A percentile compares a stretch with the other conserved stretches of the same genome.
phyloP scores from a whole-genome alignment of 345 rosid genomes.

The Microthlaspi erraticum region DNA sequence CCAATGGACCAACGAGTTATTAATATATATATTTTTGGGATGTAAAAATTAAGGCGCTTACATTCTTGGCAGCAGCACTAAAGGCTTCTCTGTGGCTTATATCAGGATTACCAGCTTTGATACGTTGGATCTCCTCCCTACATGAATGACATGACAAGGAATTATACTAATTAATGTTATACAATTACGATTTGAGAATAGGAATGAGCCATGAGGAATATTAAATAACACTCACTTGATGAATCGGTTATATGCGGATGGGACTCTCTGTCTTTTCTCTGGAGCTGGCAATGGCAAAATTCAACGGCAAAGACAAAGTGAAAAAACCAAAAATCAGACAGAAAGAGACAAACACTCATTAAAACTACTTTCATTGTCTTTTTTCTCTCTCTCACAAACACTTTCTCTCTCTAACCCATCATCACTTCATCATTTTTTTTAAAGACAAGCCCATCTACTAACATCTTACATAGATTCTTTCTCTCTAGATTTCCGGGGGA shows the following conservation, averaged over 20 bases:
- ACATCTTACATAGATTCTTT: constrained; percentile 39
- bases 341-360: constrained; percentile 54
- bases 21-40: constrained; percentile 24
- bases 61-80: constrained; percentile 99
- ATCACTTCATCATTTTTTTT: constrained; percentile 64
- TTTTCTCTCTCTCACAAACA: constrained; percentile 47
- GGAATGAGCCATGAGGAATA: not conserved
- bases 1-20: not conserved
- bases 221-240: constrained; percentile 71
- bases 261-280: constrained; percentile 99
- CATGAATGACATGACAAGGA: constrained; percentile 22
- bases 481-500: constrained; percentile 65
- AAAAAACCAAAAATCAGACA: constrained; percentile 50
- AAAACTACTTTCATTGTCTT: constrained; percentile 48
- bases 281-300: constrained; percentile 75
- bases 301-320: constrained; percentile 52
- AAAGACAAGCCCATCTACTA: constrained; percentile 38
- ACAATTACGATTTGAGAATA: not conserved
- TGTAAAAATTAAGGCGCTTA: constrained; percentile 48
- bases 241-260: constrained; percentile 99
- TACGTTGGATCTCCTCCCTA: constrained; percentile 99
- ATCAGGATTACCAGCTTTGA: constrained; percentile 98
- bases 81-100: constrained; percentile 99
- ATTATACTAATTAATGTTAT: not conserved
- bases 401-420: constrained; percentile 50